Conservation (phyloP, 148 eudicot species). For the Dysphania ambrosioides region DNA sequence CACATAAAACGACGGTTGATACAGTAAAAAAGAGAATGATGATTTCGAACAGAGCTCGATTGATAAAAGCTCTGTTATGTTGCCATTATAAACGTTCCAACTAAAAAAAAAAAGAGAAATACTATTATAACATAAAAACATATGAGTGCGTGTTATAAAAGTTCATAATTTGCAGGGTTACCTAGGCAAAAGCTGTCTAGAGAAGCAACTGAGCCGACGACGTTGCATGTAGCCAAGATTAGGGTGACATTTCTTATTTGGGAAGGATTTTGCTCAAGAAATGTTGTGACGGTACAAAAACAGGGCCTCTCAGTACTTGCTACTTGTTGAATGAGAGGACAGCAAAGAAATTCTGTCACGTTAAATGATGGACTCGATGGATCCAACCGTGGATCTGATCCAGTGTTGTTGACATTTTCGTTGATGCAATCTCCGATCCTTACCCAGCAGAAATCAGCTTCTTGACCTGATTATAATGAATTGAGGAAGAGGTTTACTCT, state of each 20-base stretch:
- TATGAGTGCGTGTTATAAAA: no score
- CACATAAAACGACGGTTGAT: no score
- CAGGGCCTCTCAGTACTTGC: conserved; percentile 16
- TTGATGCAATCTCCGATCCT: background rate
- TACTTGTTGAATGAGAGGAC: conserved; percentile 8
- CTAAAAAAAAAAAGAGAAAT: no score
- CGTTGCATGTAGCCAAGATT: conserved; percentile 8
- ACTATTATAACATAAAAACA: no score
- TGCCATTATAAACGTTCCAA: no score
- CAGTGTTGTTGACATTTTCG: background rate
- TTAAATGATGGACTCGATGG: conserved; percentile 17
- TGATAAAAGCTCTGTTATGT: no score
- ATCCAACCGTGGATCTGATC: conserved; percentile 2
- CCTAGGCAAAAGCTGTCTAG: conserved; percentile 22
- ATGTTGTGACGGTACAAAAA: background rate
- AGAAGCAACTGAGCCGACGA: conserved; percentile 4
- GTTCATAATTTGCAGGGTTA: no score
- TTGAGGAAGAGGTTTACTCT: no score
- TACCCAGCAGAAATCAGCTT: conserved; percentile 10
- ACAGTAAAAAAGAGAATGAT: no score
- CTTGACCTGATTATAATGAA: background rate
- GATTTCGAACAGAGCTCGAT: no score
- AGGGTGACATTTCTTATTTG: background rate
- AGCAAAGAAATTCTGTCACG: conserved; percentile 13
- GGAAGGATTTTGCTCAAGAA: conserved; percentile 14